Base-by-base conservation (phyloP, 2,329 filamentous ascomycete genomes). In the Verticillium zaregamsianum region DNA sequence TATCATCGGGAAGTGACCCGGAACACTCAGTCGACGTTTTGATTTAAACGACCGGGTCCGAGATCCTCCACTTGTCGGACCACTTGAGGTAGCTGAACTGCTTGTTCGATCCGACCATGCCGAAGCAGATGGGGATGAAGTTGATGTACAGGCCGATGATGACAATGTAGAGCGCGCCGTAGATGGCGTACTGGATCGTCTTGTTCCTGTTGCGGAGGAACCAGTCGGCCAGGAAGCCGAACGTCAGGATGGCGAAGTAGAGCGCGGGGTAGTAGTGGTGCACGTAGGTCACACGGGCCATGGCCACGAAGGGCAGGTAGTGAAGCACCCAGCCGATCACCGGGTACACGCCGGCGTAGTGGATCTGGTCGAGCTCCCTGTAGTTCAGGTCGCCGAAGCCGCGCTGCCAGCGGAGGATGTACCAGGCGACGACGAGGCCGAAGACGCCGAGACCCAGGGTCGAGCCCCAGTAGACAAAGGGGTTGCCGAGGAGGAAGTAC, bases 231-330 rank as follows among this genome's bases (percentile, higher is more conserved):
- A 93, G 85, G 83, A 99, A 99, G 60, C 93, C 94, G 65, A 93
- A 87, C 17, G 86, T 87, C 55, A 99, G 81, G 67, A 99, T 97
- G 69, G 95, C 93, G 75, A 98, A 99, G 82, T 98, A 99, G 12
- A 99, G 86, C 11, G 95, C 95, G 12, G 95, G 95, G 77, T 98
- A 99, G 82, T 99, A 99, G 80, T 99, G 95, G 77, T 99, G 95
- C 60, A 99, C 95, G 72, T 99, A 99, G 17, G 95, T 99, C 64
- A 99, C 95, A 83, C 95, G 92, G 12, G 93, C 95, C 96, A 99
- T 99, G 72, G 95, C 87, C 70, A 97, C 86, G 77, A 98, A 99
- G 1, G 95, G 95, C 65, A 97, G 79, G 75, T 97, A 99, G 79
- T 99, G 95, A 57, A 99, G 84, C 77, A 97, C 89, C 95, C 95